Conservation (phyloP, 768 basidiomycete genomes). For the Mycena indigotica region DNA sequence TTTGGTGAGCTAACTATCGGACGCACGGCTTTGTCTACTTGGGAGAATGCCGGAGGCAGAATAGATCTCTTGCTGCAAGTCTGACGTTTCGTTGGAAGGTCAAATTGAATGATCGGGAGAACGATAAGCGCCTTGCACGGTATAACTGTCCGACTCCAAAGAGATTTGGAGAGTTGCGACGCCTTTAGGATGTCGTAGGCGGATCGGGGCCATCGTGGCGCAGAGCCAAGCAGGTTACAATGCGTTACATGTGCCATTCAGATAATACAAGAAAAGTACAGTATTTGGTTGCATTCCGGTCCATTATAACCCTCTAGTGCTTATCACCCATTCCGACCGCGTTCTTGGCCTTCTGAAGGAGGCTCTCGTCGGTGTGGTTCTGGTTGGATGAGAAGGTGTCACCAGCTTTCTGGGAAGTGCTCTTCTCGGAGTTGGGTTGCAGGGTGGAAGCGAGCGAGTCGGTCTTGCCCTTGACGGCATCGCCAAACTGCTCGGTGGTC, state of each 20-base stretch:
- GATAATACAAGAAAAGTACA: background rate
- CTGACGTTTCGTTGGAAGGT: constrained; percentile 22
- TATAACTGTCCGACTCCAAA: constrained; percentile 50
- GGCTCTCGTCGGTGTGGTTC: constrained; percentile 42
- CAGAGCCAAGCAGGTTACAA: background rate
- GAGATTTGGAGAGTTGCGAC: constrained; percentile 76
- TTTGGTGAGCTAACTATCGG: constrained; percentile 1
- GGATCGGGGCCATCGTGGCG: constrained; percentile 64
- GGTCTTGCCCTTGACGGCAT: constrained; percentile 47
- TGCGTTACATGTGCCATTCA: background rate
- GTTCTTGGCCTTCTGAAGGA: constrained; percentile 56
- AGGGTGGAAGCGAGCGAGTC: constrained; percentile 51
- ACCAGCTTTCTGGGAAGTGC: constrained; percentile 47
- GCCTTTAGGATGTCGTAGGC: constrained; percentile 85
- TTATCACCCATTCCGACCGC: constrained; percentile 48
- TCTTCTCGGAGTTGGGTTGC: constrained; percentile 61
- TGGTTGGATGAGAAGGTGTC: constrained; percentile 50
- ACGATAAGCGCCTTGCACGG: constrained; percentile 46
- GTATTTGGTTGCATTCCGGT: background rate
- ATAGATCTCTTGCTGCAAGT: constrained; percentile 76
- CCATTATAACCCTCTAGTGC: constrained; percentile 18
- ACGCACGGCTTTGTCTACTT: constrained; percentile 76
- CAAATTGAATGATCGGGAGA: background rate
- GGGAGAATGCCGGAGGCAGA: constrained; percentile 69
- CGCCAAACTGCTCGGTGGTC: constrained; percentile 51